A percentile compares a stretch with the other conserved stretches of the same genome.
phyloP scores from a whole-genome alignment of 371 early-diverging fungal species.

The Circinella minor region DNA sequence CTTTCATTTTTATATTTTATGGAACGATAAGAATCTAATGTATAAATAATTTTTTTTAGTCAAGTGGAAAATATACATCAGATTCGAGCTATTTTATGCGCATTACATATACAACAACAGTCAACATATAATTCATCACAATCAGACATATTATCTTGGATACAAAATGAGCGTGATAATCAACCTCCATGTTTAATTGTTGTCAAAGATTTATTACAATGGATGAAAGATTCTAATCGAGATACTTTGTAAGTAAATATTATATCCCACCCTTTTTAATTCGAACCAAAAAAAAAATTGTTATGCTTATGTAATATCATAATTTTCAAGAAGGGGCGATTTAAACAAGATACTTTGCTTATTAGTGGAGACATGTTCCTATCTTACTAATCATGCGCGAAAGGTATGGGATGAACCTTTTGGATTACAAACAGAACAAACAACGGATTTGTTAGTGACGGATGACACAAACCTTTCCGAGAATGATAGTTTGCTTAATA shows the following conservation, averaged over 20 bases:
- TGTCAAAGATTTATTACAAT: slow-evolving; percentile 24
- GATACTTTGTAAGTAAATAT: background rate
- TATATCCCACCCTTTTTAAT: too few species aligned
- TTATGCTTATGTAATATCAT: too few species aligned
- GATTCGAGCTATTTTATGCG: slow-evolving; percentile 12
- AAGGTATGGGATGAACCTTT: slow-evolving; percentile 17
- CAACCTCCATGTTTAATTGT: slow-evolving; percentile 40
- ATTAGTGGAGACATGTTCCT: slow-evolving; percentile 16
- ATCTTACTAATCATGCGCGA: slow-evolving; percentile 16
- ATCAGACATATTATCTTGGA: slow-evolving; percentile 24
- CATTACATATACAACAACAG: slow-evolving; percentile 5
- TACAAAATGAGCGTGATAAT: slow-evolving; percentile 28
- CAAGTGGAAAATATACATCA: slow-evolving; percentile 18
- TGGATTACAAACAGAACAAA: slow-evolving; percentile 17
- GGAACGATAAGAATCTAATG: background rate
- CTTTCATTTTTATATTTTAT: background rate
- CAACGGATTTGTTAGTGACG: slow-evolving; percentile 22
- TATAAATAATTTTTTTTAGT: background rate
- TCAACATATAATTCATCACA: background rate
- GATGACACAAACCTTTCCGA: slow-evolving; percentile 5
- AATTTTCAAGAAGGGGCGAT: slow-evolving; percentile 2
- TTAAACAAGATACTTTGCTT: slow-evolving; percentile 13
- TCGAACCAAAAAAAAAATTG: too few species aligned
- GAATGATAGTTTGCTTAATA: background rate
- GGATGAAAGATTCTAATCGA: background rate